Evolutionary conservation across 164 flowering plant species (phyloP), one percentile per base, ranked within the genome.

Genomic region (Taxillus chinensis): DNA sequence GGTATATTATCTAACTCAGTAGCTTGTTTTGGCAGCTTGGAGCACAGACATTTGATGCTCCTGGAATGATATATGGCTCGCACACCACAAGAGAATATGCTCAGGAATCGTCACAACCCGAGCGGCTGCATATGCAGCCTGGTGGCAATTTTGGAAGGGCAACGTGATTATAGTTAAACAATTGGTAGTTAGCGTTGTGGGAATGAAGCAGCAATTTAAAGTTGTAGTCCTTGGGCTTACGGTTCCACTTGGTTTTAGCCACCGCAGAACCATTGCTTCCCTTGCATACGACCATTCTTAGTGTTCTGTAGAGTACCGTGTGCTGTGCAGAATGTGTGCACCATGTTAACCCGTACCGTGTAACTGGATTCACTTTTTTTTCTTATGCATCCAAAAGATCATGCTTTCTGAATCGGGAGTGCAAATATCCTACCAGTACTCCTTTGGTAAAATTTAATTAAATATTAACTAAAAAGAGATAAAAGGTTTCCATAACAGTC

Each of bases 101-200:
- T 49, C 84, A 72, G 64, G 89, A 82, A 63, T 69, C 86, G 27
- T 27, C 27, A 39, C 80, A 82, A 62, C 67, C 79, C 0, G 89
- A 86, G 59, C 86, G 95, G 92, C 79, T 93, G 57, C 95, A 87
- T 65, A 90, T 88, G 97, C 97, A 89, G 73, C 70, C 84, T 53
- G 93, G 95, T 67, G 77, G 85, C 45, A 76, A 70, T 72, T 87
- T 86, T 66, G 88, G 83, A 69, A 74, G 90, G 72, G 60, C 87
- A 68, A 59, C 83, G 52, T 82, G 69, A 73, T 57, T 43, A 27
- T 40, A 63, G 16, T 53, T 13, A 54, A 41, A 39, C 41, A 45
- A 51, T 56, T 67, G 12, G 41, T 62, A 38, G 39, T 46, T 55
- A 55, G 61, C 63, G 60, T 56, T 69, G 57, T 57, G 45, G 62